A percentile compares a stretch with the other conserved stretches of the same genome.
These are phyloP conservation scores for Saccharomyces hybrid DNA, from an alignment of 1,139 yeast genomes.

Conservation along the genomic window DNA sequence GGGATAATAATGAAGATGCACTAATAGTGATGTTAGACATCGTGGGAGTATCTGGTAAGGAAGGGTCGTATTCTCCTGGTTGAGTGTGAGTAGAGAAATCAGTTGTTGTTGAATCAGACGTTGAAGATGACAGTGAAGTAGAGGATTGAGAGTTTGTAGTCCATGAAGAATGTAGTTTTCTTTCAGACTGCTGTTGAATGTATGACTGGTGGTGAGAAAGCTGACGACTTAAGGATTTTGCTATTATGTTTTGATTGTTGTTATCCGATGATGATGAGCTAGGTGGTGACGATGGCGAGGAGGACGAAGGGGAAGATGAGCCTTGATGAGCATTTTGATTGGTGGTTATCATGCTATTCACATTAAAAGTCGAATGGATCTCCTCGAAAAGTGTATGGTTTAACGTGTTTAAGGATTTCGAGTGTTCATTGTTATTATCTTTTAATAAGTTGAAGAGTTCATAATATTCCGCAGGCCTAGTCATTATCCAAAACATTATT, in stretches of 20 bases:
- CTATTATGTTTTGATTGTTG: background rate
- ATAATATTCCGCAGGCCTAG: conserved; percentile 26
- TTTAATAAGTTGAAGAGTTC: conserved; percentile 8
- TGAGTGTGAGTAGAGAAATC: background rate
- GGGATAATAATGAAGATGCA: background rate
- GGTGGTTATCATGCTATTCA: conserved; percentile 9
- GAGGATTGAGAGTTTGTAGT: background rate
- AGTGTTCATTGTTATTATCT: conserved; percentile 3
- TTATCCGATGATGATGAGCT: background rate
- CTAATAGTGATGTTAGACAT: background rate
- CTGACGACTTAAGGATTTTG: background rate
- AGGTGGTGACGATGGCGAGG: background rate
- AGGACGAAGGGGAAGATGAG: background rate
- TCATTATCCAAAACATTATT: conserved; percentile 28
- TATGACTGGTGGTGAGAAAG: background rate
- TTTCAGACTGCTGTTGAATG: background rate
- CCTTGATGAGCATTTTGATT: background rate
- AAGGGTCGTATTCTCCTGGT: background rate
- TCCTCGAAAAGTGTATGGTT: conserved; percentile 13
- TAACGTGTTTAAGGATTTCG: conserved; percentile 3
- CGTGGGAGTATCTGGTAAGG: background rate
- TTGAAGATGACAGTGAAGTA: background rate
- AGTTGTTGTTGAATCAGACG: background rate
- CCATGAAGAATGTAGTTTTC: background rate
- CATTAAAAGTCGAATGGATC: conserved; percentile 13